Evolutionary conservation across 139 green algal genomes (phyloP).

Genomic region (Micractinium sp.): DNA sequence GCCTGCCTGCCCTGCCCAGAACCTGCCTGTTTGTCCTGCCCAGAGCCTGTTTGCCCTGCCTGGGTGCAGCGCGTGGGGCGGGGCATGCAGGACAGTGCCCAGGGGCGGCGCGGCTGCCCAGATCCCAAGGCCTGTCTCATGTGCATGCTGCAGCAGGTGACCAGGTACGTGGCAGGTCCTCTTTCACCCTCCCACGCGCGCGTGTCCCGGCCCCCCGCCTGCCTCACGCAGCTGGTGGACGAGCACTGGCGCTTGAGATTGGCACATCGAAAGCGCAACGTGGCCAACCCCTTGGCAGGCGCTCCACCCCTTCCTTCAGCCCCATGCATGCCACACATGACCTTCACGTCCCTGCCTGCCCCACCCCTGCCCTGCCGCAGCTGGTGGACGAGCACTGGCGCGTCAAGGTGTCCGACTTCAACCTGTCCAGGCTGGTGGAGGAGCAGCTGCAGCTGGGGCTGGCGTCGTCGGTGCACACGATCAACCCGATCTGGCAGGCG

Average conservation of each 20-base stretch:
- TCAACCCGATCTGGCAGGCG: constrained; percentile 25
- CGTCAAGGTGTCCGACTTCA: not conserved
- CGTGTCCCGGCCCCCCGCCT: no score
- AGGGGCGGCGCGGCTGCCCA: no score
- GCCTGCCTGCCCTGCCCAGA: not conserved
- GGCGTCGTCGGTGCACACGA: not conserved
- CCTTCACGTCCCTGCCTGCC: no score
- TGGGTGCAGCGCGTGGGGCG: no score
- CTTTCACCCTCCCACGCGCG: no score
- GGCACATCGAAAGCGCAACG: no score
- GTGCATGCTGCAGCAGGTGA: no score
- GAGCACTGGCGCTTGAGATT: not conserved
- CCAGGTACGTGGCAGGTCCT: no score
- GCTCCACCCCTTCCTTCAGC: no score
- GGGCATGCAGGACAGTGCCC: not conserved
- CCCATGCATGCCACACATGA: no score
- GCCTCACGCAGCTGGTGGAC: not conserved
- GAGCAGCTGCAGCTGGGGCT: not conserved
- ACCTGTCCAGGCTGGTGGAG: not conserved
- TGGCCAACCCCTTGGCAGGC: no score
- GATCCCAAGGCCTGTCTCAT: no score
- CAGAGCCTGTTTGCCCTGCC: not conserved
- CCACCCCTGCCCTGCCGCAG: not conserved
- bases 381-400: not conserved
- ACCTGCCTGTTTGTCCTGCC: not conserved